Evolutionary conservation across 495 filamentous ascomycete genomes (phyloP), one percentile per base, ranked within the genome.

Genomic region (Penicillium longicatenatum): DNA sequence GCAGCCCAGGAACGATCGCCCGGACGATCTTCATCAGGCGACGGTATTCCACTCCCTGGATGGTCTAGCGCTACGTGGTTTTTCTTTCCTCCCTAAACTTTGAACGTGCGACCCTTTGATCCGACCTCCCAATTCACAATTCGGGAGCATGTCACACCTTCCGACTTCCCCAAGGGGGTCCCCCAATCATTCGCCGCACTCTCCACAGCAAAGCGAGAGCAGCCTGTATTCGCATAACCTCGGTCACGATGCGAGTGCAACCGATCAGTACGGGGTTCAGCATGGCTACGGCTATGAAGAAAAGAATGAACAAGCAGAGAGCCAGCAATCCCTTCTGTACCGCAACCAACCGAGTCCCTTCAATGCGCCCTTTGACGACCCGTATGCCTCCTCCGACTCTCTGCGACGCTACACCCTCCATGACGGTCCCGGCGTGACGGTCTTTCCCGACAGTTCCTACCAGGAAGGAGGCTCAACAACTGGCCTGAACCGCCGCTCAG

Each of bases 291-390:
- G 61, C 2, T 60, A 65, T 39, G 65, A 69, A 37, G 68, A 71
- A 42, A 67, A 69, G 29, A 63, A 65, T 42, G 67, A 71, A 21
- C 60, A 68, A 20, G 58, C 52, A 43, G 63, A 66, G 26, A 63
- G 59, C 42, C 59, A 70, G 26, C 58, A 65, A 41, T 71, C 69
- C 10, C 54, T 71, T 37, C 67, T 71, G 33, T 62, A 68, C 35
- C 65, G 61, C 63, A 79, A 85, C 53, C 83, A 83, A 48, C 79
- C 81, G 6, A 82, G 83, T 52, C 81, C 81, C 37, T 80, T 83
- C 64, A 73, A 75, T 47, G 75, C 76, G 22, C 82, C 84, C 46
- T 92, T 90, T 71, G 89, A 93, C 62, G 89, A 91, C 65, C 82
- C 91, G 8, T 97, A 96, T 74, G 84, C 84, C 30, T 78, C 77